Evolutionary conservation across 441 rosid species (phyloP).

Genomic region (Viola pubescens): DNA sequence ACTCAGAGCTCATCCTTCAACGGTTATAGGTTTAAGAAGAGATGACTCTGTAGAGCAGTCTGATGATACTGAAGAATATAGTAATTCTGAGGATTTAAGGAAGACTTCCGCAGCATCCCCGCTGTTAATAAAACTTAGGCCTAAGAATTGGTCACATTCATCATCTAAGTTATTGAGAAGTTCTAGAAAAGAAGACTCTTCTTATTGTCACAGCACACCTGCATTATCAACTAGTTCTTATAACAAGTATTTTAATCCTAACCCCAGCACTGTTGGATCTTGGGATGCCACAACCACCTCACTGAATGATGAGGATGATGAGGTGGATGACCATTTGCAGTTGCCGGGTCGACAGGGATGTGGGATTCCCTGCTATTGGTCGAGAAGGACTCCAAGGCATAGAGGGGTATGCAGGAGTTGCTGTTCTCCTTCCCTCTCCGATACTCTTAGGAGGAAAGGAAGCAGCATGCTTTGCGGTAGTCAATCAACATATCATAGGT

Average conservation of each 20-base stretch:
- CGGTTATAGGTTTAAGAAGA: constrained; percentile 39
- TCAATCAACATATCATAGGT: constrained; percentile 52
- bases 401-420: constrained; percentile 70
- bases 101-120: constrained; percentile 59
- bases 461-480: constrained; percentile 75
- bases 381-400: constrained; percentile 68
- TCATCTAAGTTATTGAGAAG: constrained; percentile 47
- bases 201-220: constrained; percentile 75
- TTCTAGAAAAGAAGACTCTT: constrained; percentile 59
- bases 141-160: constrained; percentile 59
- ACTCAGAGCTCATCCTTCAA: constrained; percentile 35
- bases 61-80: constrained; percentile 61
- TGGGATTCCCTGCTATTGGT: constrained; percentile 96
- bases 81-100: constrained; percentile 56
- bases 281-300: constrained; percentile 90
- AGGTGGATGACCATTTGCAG: constrained; percentile 67
- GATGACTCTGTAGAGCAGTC: constrained; percentile 51
- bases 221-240: constrained; percentile 80
- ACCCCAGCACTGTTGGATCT: constrained; percentile 72
- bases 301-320: constrained; percentile 62
- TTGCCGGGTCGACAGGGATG: constrained; percentile 85
- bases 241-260: constrained; percentile 43
- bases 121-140: constrained; percentile 50
- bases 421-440: constrained; percentile 89
- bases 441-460: constrained; percentile 83